Evolutionary conservation across 352 stramenopile genomes (phyloP).

Genomic region (Thalassiosira mediterranea): DNA sequence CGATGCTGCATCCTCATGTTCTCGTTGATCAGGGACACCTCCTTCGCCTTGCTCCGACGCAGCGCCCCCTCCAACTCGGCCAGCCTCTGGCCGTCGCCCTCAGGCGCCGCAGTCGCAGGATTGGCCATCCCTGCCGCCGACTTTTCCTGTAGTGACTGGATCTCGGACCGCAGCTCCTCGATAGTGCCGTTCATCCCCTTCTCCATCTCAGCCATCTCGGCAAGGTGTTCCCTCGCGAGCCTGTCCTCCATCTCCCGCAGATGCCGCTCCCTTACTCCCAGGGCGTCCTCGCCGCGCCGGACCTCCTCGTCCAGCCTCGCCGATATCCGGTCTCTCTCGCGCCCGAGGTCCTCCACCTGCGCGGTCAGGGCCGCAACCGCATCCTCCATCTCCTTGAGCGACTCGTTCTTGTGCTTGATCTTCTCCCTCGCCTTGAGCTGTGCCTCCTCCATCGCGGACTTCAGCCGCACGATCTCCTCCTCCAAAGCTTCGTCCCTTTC

Average conservation of each 20-base stretch:
- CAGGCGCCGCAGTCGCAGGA: neutral
- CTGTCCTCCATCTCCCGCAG: constrained; percentile 38
- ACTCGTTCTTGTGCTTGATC: constrained; percentile 50
- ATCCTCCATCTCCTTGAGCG: constrained; percentile 52
- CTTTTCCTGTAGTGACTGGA: constrained; percentile 35
- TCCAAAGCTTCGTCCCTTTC: neutral
- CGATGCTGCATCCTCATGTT: constrained; percentile 55
- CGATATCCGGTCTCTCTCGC: constrained; percentile 36
- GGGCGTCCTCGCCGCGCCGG: constrained; percentile 27
- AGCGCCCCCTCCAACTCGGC: constrained; percentile 36
- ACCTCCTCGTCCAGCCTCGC: constrained; percentile 21
- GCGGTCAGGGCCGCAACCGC: constrained; percentile 26
- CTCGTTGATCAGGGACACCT: constrained; percentile 50
- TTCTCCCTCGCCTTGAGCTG: constrained; percentile 54
- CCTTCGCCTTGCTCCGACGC: constrained; percentile 38
- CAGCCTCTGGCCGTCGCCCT: constrained; percentile 4
- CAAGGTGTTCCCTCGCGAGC: constrained; percentile 33
- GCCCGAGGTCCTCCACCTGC: constrained; percentile 43
- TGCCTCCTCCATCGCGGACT: constrained; percentile 29
- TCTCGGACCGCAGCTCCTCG: constrained; percentile 39
- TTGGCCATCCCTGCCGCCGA: neutral
- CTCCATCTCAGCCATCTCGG: constrained; percentile 34
- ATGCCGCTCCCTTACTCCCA: constrained; percentile 32
- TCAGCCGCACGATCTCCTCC: constrained; percentile 29
- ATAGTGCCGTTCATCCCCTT: constrained; percentile 48